Evolutionary conservation across 768 basidiomycete species (phyloP), one percentile per base, ranked within the genome.

Genomic region (Naganishia kalamii): DNA sequence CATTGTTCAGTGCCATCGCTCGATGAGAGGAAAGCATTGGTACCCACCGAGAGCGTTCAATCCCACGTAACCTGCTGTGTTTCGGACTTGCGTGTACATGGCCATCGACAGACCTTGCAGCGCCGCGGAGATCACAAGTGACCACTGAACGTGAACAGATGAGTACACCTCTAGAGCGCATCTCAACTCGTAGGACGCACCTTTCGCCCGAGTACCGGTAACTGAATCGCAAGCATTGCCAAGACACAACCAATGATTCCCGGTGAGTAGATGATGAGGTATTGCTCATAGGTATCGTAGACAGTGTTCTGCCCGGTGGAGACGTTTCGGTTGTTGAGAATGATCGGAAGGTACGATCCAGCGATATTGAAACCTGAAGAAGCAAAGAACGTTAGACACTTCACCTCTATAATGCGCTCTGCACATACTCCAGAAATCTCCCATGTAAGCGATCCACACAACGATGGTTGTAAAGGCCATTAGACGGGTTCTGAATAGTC

Each of bases 291-390:
- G 0, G 79, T 80, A 41, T 75, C 77, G 63, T 71, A 70, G 62
- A 78, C 75, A 0, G 71, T 69, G 19, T 59, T 69, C 19, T 51
- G 32, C 8, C 69, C 68, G 6, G 65, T 66, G 29, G 70, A 70
- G 59, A 75, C 69, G 57, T 77, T 78, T 68, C 74, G 73, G n/a
- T 71, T 70, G 23, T 73, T 72, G 0, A 79, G 71, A 32, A 79
- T 74, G 48, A 79, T 70, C 15, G 80, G 77, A 10, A 79, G 66
- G 70, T 74, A 79, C 11, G 72, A 69, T n/a, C 79, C 77, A 0
- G 76, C 74, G 12, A 76, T 70, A 44, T 73, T 74, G 72, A 61
- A 61, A 35, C 43, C 47, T 61, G 23, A 1, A 33, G 11, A 21
- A n/a, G 19, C 13, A 75, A 79, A 0, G 74, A 75, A 66, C 69